phyloP scores from a whole-genome alignment of 441 rosid genomes.

The Adansonia grandidieri region DNA sequence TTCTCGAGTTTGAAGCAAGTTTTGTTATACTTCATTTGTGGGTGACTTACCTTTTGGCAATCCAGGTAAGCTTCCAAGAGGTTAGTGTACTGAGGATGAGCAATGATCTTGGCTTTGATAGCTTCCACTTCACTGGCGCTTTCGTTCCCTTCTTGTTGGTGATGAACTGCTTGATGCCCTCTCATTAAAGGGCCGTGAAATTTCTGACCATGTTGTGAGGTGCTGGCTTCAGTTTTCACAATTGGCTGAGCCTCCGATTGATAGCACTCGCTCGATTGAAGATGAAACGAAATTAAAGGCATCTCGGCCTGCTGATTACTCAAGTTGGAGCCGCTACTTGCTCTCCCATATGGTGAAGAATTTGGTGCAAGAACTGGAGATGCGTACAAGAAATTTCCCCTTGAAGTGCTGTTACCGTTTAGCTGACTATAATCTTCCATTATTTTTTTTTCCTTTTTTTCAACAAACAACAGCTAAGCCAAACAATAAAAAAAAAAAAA shows the following conservation, averaged over 20 bases:
- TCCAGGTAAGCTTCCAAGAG: slow-evolving; percentile 92
- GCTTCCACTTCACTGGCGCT: slow-evolving; percentile 64
- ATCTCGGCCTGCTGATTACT: slow-evolving; percentile 46
- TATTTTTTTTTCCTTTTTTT: neutral
- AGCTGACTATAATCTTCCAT: slow-evolving; percentile 85
- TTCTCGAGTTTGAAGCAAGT: slow-evolving; percentile 2
- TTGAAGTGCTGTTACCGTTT: slow-evolving; percentile 52
- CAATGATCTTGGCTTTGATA: slow-evolving; percentile 88
- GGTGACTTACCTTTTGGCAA: slow-evolving; percentile 77
- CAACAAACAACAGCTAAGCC: slow-evolving; percentile 5
- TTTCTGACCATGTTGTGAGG: slow-evolving; percentile 48
- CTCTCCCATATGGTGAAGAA: slow-evolving; percentile 54
- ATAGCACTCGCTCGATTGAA: slow-evolving; percentile 55
- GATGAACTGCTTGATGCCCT: slow-evolving; percentile 46
- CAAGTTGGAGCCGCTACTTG: slow-evolving; percentile 48
- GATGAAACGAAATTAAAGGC: slow-evolving; percentile 52
- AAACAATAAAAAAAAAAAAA: neutral
- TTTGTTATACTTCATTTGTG: neutral
- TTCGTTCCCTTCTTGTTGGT: slow-evolving; percentile 45
- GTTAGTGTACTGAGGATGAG: slow-evolving; percentile 89
- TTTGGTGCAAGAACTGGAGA: slow-evolving; percentile 59
- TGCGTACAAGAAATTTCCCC: slow-evolving; percentile 78
- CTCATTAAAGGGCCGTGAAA: slow-evolving; percentile 68
- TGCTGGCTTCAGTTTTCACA: slow-evolving; percentile 78
- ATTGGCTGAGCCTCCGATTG: slow-evolving; percentile 60